These are phyloP conservation scores for Rhinocladiella similis DNA, from an alignment of 2,329 filamentous ascomycete species.

Conservation along the genomic window DNA sequence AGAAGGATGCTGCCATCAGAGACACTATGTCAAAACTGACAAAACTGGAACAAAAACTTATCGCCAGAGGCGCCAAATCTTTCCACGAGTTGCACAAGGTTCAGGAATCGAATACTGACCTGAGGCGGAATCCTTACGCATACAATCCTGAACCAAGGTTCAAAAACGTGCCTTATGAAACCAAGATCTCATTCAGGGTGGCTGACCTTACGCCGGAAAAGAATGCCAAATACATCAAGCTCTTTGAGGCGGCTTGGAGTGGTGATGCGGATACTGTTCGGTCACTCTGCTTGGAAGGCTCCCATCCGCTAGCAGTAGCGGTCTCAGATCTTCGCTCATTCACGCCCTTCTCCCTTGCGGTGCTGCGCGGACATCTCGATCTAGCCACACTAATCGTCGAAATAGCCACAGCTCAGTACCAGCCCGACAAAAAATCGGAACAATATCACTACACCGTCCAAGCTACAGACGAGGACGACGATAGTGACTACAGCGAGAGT, in stretches of 20 bases:
- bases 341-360: conserved; percentile 68
- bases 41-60: conserved; percentile 55
- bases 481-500: conserved; percentile 37
- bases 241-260: conserved; percentile 66
- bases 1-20: conserved; percentile 59
- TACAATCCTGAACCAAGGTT: not conserved
- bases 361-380: conserved; percentile 64
- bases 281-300: conserved; percentile 60
- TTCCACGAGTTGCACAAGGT: conserved; percentile 66
- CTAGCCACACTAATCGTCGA: conserved; percentile 67
- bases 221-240: conserved; percentile 60
- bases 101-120: not conserved
- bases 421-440: conserved; percentile 54
- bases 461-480: conserved; percentile 30
- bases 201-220: conserved; percentile 54
- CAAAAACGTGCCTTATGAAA: conserved; percentile 45
- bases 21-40: conserved; percentile 55
- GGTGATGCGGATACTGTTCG: conserved; percentile 70
- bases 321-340: conserved; percentile 54
- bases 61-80: conserved; percentile 63
- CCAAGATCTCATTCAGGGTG: conserved; percentile 53
- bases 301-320: conserved; percentile 66
- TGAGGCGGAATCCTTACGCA: too few relatives aligned
- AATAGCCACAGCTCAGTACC: conserved; percentile 69
- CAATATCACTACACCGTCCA: conserved; percentile 43